Evolutionary conservation across 2,329 filamentous ascomycete genomes (phyloP).

Genomic region (Hymenoscyphus occultus): DNA sequence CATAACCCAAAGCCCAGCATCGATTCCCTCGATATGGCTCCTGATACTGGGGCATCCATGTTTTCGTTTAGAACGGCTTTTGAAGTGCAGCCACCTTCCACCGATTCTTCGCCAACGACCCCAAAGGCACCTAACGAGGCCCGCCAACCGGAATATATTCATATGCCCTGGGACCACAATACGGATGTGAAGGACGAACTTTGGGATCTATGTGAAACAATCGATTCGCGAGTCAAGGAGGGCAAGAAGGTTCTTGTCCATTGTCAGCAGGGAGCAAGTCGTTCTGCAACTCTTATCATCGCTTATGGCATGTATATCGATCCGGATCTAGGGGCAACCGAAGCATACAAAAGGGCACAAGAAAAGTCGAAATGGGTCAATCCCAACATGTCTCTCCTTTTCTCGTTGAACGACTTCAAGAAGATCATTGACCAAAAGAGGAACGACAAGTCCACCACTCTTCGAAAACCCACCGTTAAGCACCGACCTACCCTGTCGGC

Average conservation of each 20-base stretch:
- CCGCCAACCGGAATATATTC: slow-evolving; percentile 74
- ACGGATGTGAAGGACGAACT: slow-evolving; percentile 79
- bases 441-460: slow-evolving; percentile 36
- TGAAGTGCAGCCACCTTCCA: slow-evolving; percentile 47
- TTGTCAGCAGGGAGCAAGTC: slow-evolving; percentile 82
- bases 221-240: slow-evolving; percentile 67
- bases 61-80: slow-evolving; percentile 60
- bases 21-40: slow-evolving; percentile 19
- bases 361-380: slow-evolving; percentile 83
- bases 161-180: slow-evolving; percentile 86
- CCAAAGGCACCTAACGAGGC: slow-evolving; percentile 49
- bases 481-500: slow-evolving; percentile 60
- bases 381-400: slow-evolving; percentile 89
- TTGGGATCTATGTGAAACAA: slow-evolving; percentile 70
- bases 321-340: slow-evolving; percentile 72
- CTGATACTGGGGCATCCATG: slow-evolving; percentile 55
- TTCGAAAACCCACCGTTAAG: slow-evolving; percentile 55
- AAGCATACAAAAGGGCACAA: slow-evolving; percentile 79
- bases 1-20: slow-evolving; percentile 6
- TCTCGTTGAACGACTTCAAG: slow-evolving; percentile 80
- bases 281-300: slow-evolving; percentile 82
- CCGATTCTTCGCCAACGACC: slow-evolving; percentile 48
- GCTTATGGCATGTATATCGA: slow-evolving; percentile 81
- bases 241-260: slow-evolving; percentile 79
- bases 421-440: slow-evolving; percentile 57